Base-by-base conservation (phyloP, 2,329 filamentous ascomycete genomes). In the Sphaerulina vaccinii region DNA sequence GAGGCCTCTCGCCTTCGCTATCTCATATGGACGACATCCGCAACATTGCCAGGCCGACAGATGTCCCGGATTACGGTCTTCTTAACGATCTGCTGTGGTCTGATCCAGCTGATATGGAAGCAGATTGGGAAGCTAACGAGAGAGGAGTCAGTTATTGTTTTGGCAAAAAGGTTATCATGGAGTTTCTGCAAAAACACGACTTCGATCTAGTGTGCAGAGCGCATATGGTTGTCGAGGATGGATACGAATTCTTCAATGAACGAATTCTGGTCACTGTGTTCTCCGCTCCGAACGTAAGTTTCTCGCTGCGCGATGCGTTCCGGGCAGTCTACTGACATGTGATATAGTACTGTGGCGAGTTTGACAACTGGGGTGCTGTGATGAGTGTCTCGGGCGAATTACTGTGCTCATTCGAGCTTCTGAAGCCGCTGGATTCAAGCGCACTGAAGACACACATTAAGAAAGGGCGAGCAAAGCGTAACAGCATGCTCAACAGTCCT, bases 201-300 rank as follows among this genome's bases (percentile, higher is more conserved):
- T 97, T 99, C 69, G 93, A 99, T 70, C 77, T 99, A 44, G 92
- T 99, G 46, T 99, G 93, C 70, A 86, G 93, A 61, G 93, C 93
- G 42, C 93, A 99, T 74, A 97, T 97, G 93, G 93, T 99, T 46
- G 93, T 99, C 18, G 93, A 99, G 71, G 93, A 99, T 68, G 93
- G 93, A 9, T 99, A 99, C 72, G 93, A 99, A 67, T 99, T 99
- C 72, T 99, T 97, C 71, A 95, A 88, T 56, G 93, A 99, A 69
- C 82, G 93, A 52, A 87, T 96, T 39, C 73, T 99, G 54, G 93
- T 99, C 39, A 99, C 93, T 2, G 92, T 99, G 1, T 99, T 99
- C 70, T 96, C 90, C 58, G 93, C 93, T 43, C 93, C 93, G 21
- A 99, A 99, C 67, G 90, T 95, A 77, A 55, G 59, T 52, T 10